These are phyloP conservation scores for Mortierella sp. DNA, from an alignment of 371 early-diverging fungal genomes.

Conservation along the genomic window DNA sequence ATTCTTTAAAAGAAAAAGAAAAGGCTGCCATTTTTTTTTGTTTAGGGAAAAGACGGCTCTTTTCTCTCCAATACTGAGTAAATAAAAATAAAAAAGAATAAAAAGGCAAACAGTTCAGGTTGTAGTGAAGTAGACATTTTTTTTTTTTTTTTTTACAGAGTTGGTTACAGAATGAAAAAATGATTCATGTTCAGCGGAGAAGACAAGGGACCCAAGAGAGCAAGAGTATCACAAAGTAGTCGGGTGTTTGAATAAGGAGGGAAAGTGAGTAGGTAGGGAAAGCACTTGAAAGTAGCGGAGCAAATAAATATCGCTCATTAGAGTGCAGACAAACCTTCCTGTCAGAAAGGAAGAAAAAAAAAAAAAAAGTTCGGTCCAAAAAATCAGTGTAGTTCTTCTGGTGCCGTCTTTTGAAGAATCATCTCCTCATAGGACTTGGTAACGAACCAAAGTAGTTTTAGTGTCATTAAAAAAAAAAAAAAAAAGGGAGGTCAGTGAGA, in stretches of 20 bases:
- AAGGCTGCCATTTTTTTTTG: background rate
- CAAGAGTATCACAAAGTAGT: too few species aligned
- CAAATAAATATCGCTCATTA: background rate
- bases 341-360: background rate
- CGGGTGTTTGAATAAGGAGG: too few species aligned
- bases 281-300: background rate
- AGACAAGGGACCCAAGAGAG: too few species aligned
- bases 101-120: background rate
- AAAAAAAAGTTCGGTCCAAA: too few species aligned
- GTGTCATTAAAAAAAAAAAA: slow-evolving; percentile 2
- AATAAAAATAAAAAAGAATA: background rate
- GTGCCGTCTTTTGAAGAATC: too few species aligned
- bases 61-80: background rate
- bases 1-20: too few species aligned
- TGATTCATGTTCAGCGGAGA: too few species aligned
- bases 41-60: too few species aligned
- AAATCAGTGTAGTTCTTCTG: too few species aligned
- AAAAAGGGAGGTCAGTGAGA: background rate
- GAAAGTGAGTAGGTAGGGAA: too few species aligned
- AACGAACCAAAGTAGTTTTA: background rate
- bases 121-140: background rate
- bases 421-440: background rate
- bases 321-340: background rate
- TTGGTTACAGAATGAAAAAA: too few species aligned
- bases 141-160: too few species aligned